Base-by-base conservation (phyloP, 345 rosid genomes). In the Aquilaria malaccensis region DNA sequence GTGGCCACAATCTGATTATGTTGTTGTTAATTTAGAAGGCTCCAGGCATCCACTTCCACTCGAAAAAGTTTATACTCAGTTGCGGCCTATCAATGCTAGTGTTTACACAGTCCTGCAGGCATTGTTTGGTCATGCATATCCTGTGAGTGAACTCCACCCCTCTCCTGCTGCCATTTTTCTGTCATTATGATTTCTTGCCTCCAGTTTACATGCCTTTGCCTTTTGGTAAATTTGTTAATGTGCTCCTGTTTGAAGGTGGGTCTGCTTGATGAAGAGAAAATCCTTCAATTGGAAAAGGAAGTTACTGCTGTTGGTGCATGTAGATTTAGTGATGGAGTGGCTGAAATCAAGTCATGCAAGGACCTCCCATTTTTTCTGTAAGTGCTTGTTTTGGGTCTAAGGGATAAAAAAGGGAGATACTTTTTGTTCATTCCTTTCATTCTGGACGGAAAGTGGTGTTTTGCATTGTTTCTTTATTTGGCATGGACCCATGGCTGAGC, bases 311-410 rank as follows among this genome's bases (percentile, higher is more conserved):
- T 86, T 75, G 99, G 99, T 15, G 65, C 81, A 50, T 85, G 80
- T 63, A 55, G 67, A 69, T 77, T 70, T 53, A 78, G 69, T 64
- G 70, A 80, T 65, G 96, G 95, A 73, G 73, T 78, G 67, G 92
- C 80, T 53, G 89, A 90, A 80, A 84, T 90, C 70, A 83, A 78
- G 66, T 81, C 97, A 22, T 84, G 87, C 93, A 71, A 74, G 67
- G 88, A 88, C 68, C 96, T 94, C 70, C 99, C 96, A 11, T 90
- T 81, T 69, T 90, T 94, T 72, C 83, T 94, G 99, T 94, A 72
- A 88, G 94, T 58, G 15, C 64, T 69, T 56, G 9, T 55, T 37
- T 1, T 52, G 33, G 30, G 22, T 22, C 1, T 22, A 14, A 50
- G 58, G 54, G 22, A 13, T 57, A 37, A 37, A 37, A 37, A 37